Percentiles rank a stretch among this genome's conserved stretches.
Conservation (phyloP, 306 rosid genomes). For the Carpinus viminea region DNA sequence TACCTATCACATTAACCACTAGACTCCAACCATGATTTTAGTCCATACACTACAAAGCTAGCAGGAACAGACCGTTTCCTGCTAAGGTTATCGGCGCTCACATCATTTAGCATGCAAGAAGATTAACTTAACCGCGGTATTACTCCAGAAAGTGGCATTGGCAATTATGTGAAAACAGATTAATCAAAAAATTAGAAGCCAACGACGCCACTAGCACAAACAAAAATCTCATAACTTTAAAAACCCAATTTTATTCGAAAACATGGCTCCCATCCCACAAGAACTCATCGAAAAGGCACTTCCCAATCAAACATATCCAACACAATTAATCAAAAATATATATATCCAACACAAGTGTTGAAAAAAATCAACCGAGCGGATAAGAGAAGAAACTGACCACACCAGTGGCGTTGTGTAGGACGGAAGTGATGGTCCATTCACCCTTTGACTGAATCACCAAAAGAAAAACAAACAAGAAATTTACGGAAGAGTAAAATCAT, state of each 20-base stretch:
- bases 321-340: not conserved
- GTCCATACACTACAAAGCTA: not conserved
- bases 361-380: not conserved
- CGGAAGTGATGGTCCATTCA: constrained; percentile 80
- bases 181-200: not conserved
- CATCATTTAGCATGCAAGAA: not conserved
- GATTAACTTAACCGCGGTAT: not conserved
- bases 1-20: not conserved
- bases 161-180: not conserved
- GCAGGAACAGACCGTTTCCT: not conserved
- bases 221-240: not conserved
- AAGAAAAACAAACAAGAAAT: not conserved
- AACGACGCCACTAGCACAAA: not conserved
- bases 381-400: constrained; percentile 55
- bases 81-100: not conserved
- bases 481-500: constrained; percentile 25
- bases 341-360: no score
- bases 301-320: not conserved
- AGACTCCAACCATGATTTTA: not conserved
- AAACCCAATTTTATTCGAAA: not conserved
- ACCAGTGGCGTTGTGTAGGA: constrained; percentile 72
- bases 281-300: not conserved
- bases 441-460: constrained; percentile 50
- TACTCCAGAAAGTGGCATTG: not conserved
- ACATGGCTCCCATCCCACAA: not conserved